Conservation (phyloP, 768 basidiomycete species). For the Trichaptum fuscoviolaceum region DNA sequence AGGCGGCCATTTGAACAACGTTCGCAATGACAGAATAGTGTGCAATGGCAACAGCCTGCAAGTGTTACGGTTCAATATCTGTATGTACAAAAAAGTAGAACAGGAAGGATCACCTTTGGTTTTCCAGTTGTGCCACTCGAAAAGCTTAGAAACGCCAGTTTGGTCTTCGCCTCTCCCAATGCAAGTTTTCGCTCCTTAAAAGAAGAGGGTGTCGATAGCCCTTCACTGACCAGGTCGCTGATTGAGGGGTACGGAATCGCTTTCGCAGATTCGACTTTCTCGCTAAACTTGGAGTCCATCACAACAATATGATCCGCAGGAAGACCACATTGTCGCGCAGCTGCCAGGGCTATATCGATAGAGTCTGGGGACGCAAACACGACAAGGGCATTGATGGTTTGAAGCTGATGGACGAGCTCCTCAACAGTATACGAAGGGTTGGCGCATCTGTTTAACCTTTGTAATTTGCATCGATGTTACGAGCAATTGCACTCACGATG, state of each 20-base stretch:
- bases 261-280: background rate
- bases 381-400: constrained; percentile 39
- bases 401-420: constrained; percentile 55
- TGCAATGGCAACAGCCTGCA: constrained; percentile 51
- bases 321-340: constrained; percentile 36
- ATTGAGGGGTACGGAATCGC: constrained; percentile 27
- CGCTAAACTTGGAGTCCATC: constrained; percentile 24
- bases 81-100: background rate
- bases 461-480: constrained; percentile 8
- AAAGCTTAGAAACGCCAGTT: constrained; percentile 66
- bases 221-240: constrained; percentile 43
- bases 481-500: constrained; percentile 40
- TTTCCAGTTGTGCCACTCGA: constrained; percentile 74
- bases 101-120: constrained; percentile 39
- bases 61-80: background rate
- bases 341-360: constrained; percentile 38
- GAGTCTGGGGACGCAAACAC: constrained; percentile 44
- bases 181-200: constrained; percentile 48
- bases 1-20: constrained; percentile 52
- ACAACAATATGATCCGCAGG: constrained; percentile 40
- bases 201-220: constrained; percentile 30
- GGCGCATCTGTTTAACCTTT: constrained; percentile 37
- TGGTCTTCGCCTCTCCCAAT: constrained; percentile 60
- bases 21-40: constrained; percentile 58
- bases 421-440: constrained; percentile 56